Conservation (phyloP, 2,329 filamentous ascomycete species). For the Nothopassalora personata region DNA sequence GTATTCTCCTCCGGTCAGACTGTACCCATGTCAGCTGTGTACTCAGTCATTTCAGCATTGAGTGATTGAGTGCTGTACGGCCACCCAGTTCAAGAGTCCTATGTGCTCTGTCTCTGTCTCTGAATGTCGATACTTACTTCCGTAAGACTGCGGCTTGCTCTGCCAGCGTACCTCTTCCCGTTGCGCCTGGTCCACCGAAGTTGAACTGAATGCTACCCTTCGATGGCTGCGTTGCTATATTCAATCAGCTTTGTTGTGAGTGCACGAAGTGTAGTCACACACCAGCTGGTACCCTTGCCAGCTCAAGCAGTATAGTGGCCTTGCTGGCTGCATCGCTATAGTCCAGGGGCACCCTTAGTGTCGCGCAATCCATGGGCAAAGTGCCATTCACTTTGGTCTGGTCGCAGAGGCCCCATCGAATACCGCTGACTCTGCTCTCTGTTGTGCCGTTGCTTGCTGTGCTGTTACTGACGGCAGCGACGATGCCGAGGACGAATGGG, state of each 20-base stretch:
- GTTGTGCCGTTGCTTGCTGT: no score
- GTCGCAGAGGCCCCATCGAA: conserved; percentile 4
- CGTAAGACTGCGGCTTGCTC: neutral
- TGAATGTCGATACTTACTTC: no score
- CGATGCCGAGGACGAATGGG: no score
- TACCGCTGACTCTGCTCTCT: neutral
- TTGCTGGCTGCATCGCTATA: conserved; percentile 26
- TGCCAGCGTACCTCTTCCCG: neutral
- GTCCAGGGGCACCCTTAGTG: conserved; percentile 33
- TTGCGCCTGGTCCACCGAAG: conserved; percentile 32
- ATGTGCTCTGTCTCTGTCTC: no score
- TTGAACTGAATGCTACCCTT: conserved; percentile 34
- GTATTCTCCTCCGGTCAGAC: conserved; percentile 4
- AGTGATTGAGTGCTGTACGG: no score
- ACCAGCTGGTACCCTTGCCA: conserved; percentile 26
- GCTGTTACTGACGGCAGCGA: no score
- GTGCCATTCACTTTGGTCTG: neutral
- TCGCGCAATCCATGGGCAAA: conserved; percentile 24
- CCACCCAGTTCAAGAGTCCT: no score
- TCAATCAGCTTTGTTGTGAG: no score
- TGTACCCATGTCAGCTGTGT: no score
- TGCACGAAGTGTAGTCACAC: no score
- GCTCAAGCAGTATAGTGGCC: conserved; percentile 25
- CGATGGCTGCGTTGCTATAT: conserved; percentile 20
- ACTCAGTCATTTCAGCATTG: no score